Evolutionary conservation across 306 rosid species (phyloP), one percentile per base, ranked within the genome.

Genomic region (Echinosophora koreensis): DNA sequence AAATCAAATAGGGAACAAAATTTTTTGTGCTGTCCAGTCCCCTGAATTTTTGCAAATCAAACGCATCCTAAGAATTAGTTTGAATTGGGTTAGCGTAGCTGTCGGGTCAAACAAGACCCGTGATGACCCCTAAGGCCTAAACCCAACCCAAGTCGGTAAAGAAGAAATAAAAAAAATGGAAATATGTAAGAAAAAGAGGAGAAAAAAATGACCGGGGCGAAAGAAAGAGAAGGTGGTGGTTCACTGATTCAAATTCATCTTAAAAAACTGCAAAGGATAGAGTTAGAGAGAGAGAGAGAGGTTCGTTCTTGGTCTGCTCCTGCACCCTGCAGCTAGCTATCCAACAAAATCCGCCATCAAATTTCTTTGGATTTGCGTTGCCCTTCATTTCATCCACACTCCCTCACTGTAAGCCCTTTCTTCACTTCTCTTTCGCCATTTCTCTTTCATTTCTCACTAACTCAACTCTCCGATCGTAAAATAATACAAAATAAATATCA

Each of bases 351-450:
- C 52, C 77, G 13, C 73, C 66, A 30, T 65, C 73, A 60, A 82
- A 64, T 83, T 89, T 63, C 27, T 67, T 74, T 32, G 56, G 77
- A 79, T 83, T 87, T 5, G 42, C 71, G n/a, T 85, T 6, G 54
- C 62, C 57, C 60, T 60, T 38, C 44, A 60, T 22, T 22, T 22
- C 22, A 22, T 22, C 22, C 22, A 22, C 9, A 38, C 64, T 30
- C 76, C 42, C 83, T 85, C 47, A 57, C 59, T 60, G 93, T 90
- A 77, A 78, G 84, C 6, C 17, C 66, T 66, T 67, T 69, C 59
- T 18, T 73, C 58, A 16, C 17, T 47, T 71, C 17, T 15, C 76
- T 44, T 80, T 56, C 9, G 0, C 2, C 39, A 46, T 5, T 82
- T 57, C 39, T 57, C 68, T 77, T 73, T 83, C 76, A 32, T 58